Percentiles rank a stretch among this genome's conserved stretches.
These are phyloP conservation scores for Isatis lusitanica DNA, from an alignment of 441 rosid species.

Conservation along the genomic window DNA sequence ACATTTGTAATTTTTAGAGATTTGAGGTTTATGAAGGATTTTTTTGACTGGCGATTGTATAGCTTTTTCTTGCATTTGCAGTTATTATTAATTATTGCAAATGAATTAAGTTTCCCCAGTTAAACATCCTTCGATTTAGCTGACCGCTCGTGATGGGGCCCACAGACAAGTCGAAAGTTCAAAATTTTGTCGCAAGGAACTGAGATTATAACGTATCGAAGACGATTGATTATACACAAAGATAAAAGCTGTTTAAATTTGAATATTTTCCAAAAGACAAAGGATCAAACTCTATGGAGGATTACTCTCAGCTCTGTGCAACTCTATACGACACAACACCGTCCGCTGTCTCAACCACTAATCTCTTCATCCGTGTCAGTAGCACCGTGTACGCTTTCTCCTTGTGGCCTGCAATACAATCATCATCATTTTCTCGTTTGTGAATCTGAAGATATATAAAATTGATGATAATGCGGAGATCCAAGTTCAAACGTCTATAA, in stretches of 20 bases:
- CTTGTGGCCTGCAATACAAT: slow-evolving; percentile 48
- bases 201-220: no score
- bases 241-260: not conserved
- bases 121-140: not conserved
- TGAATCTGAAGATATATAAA: not conserved
- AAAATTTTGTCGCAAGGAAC: no score
- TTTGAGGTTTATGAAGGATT: slow-evolving; percentile 14
- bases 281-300: not conserved
- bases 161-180: no score
- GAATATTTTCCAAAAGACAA: not conserved
- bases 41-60: slow-evolving; percentile 16
- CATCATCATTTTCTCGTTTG: not conserved
- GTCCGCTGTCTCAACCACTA: slow-evolving; percentile 54
- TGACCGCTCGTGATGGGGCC: not conserved
- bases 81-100: not conserved
- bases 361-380: slow-evolving; percentile 53
- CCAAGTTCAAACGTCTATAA: not conserved
- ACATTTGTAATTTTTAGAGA: slow-evolving; percentile 34
- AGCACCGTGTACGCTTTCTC: slow-evolving; percentile 57
- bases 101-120: not conserved
- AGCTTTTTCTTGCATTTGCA: not conserved
- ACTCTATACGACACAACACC: slow-evolving; percentile 54
- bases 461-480: not conserved
- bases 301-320: not conserved
- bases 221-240: not conserved